phyloP scores from a whole-genome alignment of 257 asterid species.

The Cordia subcordata region DNA sequence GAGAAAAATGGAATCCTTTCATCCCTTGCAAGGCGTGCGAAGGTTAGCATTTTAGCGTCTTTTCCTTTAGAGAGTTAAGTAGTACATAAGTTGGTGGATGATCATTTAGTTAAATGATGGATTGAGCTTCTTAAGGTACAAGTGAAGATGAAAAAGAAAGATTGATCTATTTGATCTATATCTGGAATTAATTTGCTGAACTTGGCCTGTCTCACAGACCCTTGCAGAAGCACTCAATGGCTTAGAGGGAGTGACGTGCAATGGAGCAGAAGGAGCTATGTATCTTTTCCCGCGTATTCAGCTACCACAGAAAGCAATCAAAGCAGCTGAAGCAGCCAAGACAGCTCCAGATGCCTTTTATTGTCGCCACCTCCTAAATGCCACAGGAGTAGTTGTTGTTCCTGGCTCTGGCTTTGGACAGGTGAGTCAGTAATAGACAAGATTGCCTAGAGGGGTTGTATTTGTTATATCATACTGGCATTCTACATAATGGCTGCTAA shows the following conservation, averaged over 20 bases:
- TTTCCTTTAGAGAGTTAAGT: too few species aligned
- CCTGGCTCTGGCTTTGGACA: constrained; percentile 99
- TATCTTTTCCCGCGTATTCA: constrained; percentile 76
- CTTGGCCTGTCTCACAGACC: constrained; percentile 31
- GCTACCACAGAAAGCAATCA: constrained; percentile 76
- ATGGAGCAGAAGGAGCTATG: constrained; percentile 98
- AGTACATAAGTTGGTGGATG: too few species aligned
- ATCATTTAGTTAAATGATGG: too few species aligned
- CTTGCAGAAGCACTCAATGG: constrained; percentile 83
- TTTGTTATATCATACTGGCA: too few species aligned
- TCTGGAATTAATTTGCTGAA: too few species aligned
- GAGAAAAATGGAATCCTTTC: constrained; percentile 85
- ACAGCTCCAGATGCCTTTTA: constrained; percentile 75
- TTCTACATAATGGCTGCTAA: too few species aligned
- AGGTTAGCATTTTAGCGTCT: too few species aligned
- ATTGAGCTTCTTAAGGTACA: too few species aligned
- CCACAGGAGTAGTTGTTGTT: constrained; percentile 90
- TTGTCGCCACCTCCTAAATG: constrained; percentile 64
- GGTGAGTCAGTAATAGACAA: too few species aligned
- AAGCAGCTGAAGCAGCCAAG: constrained; percentile 72
- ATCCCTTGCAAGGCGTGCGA: constrained; percentile 84
- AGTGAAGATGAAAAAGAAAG: too few species aligned
- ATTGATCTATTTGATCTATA: too few species aligned
- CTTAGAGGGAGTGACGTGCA: constrained; percentile 88
- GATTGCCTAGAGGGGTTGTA: too few species aligned